Conservation (phyloP, 257 asterid genomes). For the Gentiana macrophylla region DNA sequence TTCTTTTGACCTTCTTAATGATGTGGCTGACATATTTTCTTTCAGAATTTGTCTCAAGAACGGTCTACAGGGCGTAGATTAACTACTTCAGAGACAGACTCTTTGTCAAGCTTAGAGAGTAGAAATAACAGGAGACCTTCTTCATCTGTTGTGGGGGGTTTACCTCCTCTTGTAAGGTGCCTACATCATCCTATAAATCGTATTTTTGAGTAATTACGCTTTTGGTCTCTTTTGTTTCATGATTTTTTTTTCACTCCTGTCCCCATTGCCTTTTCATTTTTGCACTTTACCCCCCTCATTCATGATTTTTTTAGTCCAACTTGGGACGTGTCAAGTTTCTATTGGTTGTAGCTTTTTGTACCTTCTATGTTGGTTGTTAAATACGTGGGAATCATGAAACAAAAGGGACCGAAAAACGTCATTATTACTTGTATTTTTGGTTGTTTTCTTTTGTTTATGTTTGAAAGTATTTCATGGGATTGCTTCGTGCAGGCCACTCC, state of each 20-base stretch:
- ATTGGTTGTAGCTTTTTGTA: too few species aligned
- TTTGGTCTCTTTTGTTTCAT: too few species aligned
- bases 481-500: slow-evolving; percentile 61
- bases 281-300: not conserved
- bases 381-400: too few species aligned
- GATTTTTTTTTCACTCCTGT: too few species aligned
- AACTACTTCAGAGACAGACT: slow-evolving; percentile 43
- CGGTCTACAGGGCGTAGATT: slow-evolving; percentile 70
- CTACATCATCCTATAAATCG: too few species aligned
- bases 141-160: slow-evolving; percentile 83
- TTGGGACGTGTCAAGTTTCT: too few species aligned
- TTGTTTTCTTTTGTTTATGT: not conserved
- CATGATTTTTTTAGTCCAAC: too few species aligned
- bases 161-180: slow-evolving; percentile 95
- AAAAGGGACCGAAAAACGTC: too few species aligned
- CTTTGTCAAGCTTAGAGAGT: slow-evolving; percentile 48
- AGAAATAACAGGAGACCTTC: slow-evolving; percentile 67
- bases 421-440: slow-evolving; percentile 1
- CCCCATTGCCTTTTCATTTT: slow-evolving; percentile 8
- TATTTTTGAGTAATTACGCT: too few species aligned
- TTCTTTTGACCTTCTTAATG: too few species aligned
- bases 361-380: too few species aligned
- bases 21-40: slow-evolving; percentile 11
- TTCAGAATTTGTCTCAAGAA: slow-evolving; percentile 86
- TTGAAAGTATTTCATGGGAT: slow-evolving; percentile 13